These are phyloP conservation scores for Durotheca rogersii DNA, from an alignment of 495 filamentous ascomycete genomes.

Conservation along the genomic window DNA sequence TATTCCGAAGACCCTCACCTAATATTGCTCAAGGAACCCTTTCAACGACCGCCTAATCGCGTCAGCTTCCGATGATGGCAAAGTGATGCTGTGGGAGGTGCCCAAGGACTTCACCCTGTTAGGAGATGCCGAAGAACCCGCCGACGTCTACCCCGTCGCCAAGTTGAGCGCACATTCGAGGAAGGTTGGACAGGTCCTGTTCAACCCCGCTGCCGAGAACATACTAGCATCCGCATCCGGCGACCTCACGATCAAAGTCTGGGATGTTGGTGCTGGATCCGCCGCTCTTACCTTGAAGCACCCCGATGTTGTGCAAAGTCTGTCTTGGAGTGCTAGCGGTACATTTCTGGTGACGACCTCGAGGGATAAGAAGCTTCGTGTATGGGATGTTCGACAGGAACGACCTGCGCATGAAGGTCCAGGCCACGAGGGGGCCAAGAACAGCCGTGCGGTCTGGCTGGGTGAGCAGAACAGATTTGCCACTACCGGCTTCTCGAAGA, in stretches of 20 bases:
- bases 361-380: slow-evolving; percentile 93
- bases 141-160: slow-evolving; percentile 75
- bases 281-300: slow-evolving; percentile 74
- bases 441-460: slow-evolving; percentile 93
- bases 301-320: slow-evolving; percentile 86
- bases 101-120: slow-evolving; percentile 83
- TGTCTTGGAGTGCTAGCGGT: slow-evolving; percentile 94
- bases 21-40: slow-evolving; percentile 66
- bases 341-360: slow-evolving; percentile 88
- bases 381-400: slow-evolving; percentile 96
- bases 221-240: slow-evolving; percentile 94
- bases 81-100: slow-evolving; percentile 94
- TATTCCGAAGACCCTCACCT: slow-evolving; percentile 37
- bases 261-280: slow-evolving; percentile 85
- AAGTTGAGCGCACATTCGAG: slow-evolving; percentile 77
- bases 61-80: slow-evolving; percentile 93
- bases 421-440: slow-evolving; percentile 92
- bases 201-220: slow-evolving; percentile 95
- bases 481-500: slow-evolving; percentile 94
- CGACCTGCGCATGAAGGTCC: slow-evolving; percentile 78
- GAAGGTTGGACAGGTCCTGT: slow-evolving; percentile 96
- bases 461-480: slow-evolving; percentile 92
- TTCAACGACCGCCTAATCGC: slow-evolving; percentile 92
- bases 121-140: slow-evolving; percentile 77
- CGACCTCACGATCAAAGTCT: slow-evolving; percentile 91